A percentile compares a stretch with the other conserved stretches of the same genome.
Conservation (phyloP, 2,329 filamentous ascomycete genomes). For the Sclerotinia subarctica region DNA sequence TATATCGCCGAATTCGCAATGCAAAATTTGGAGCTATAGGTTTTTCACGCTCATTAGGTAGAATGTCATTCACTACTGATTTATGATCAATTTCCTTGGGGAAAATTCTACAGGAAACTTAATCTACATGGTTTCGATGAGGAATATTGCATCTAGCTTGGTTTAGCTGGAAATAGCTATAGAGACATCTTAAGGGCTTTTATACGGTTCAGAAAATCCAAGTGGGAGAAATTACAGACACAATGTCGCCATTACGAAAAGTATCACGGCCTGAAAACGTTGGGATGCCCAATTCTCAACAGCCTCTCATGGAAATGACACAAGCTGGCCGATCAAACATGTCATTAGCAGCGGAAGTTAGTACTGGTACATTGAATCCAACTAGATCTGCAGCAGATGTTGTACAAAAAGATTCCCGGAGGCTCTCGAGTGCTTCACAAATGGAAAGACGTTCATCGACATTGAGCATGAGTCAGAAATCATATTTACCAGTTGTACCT, state of each 20-base stretch:
- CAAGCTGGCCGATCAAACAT: slow-evolving; percentile 23
- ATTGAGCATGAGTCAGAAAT: slow-evolving; percentile 22
- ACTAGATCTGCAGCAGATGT: slow-evolving; percentile 6
- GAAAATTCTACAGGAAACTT: neutral
- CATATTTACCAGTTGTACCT: slow-evolving; percentile 34
- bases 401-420: slow-evolving; percentile 10
- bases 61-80: neutral
- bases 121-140: neutral
- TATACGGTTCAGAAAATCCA: neutral
- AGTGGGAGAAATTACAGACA: neutral
- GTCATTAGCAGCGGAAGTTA: slow-evolving; percentile 14
- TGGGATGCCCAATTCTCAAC: slow-evolving; percentile 13
- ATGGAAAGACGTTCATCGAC: slow-evolving; percentile 18
- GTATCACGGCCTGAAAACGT: slow-evolving; percentile 11
- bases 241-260: slow-evolving; percentile 24
- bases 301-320: slow-evolving; percentile 8
- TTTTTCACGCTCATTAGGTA: neutral
- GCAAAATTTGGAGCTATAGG: neutral
- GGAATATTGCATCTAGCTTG: neutral
- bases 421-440: slow-evolving; percentile 18
- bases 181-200: neutral
- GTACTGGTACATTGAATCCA: neutral
- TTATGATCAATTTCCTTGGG: neutral
- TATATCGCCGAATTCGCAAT: slow-evolving; percentile 5
- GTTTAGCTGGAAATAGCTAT: neutral